Percentiles rank a stretch among this genome's conserved stretches.
Conservation (phyloP, 495 filamentous ascomycete species). For the Penicillium salamii region DNA sequence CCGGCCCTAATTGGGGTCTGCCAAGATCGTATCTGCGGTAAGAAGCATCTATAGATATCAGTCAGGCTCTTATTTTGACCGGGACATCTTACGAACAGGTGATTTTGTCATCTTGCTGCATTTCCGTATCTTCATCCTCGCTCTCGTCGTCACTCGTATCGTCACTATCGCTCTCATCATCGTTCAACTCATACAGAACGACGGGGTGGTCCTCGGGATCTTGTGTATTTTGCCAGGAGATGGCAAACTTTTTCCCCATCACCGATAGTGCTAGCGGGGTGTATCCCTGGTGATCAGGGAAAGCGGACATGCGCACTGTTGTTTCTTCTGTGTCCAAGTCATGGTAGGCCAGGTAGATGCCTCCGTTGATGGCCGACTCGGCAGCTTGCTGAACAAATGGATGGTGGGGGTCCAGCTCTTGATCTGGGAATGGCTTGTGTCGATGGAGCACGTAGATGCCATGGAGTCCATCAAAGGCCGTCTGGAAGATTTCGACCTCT, state of each 20-base stretch:
- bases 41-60: constrained; percentile 5
- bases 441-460: constrained; percentile 33
- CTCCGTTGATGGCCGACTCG: constrained; percentile 18
- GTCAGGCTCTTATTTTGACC: background rate
- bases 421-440: constrained; percentile 26
- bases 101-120: background rate
- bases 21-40: too few species aligned
- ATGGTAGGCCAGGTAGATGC: constrained; percentile 29
- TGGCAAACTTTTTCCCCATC: constrained; percentile 30
- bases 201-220: constrained; percentile 26
- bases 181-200: constrained; percentile 21
- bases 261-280: constrained; percentile 33
- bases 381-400: constrained; percentile 38
- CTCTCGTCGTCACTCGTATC: background rate
- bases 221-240: constrained; percentile 40
- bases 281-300: constrained; percentile 29
- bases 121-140: background rate
- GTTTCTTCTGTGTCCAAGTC: constrained; percentile 9
- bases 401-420: constrained; percentile 22
- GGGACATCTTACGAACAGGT: constrained; percentile 9
- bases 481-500: constrained; percentile 29
- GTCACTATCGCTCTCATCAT: constrained; percentile 1
- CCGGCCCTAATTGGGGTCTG: too few species aligned
- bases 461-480: constrained; percentile 21
- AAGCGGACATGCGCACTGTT: constrained; percentile 24